Base-by-base conservation (phyloP, 164 flowering plant species). In the Buxus sempervirens region DNA sequence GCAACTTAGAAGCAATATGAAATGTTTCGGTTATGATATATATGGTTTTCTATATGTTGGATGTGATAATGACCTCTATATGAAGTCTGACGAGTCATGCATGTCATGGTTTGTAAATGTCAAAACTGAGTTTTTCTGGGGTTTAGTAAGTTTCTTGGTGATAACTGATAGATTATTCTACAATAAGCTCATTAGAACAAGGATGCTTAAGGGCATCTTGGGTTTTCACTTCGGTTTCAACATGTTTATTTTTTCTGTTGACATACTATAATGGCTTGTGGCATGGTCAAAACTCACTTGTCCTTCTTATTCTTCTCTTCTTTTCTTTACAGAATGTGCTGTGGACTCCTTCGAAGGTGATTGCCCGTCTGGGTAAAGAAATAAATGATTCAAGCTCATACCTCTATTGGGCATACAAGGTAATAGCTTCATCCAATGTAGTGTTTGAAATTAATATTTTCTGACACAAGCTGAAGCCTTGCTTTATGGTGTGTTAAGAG, bases 401-500 rank as follows among this genome's bases (percentile, higher is more conserved):
- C 73, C 85, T 95, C 49, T 95, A 89, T 77, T 95, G 98, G 98
- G 97, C 98, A 10, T 86, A 81, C 79, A 92, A 89, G 96, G 98
- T 81, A 74, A 56, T 20, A 62, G 18, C 5, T 48, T 15, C 19
- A 36, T 28, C 64, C 51, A 45, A n/a, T n/a, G n/a, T n/a, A 45
- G 38, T 32, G 38, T 32, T 7, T 32, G 7, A 32, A 32, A 3
- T 32, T 32, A 3, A 32, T 32, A 32, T n/a, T n/a, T n/a, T n/a
- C n/a, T n/a, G n/a, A 32, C 38, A 32, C 38, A 32, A 32, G 38
- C 7, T 7, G 38, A 32, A 32, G 7, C 38, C 7, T 32, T 3
- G 38, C 38, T 32, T 7, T 7, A 7, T 32, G 38, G 7, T 32
- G 38, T 32, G 38, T 32, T 7, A 32, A 32, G n/a, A n/a, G n/a